Evolutionary conservation across 352 stramenopile genomes (phyloP), one percentile per base, ranked within the genome.

Genomic region (Thraustochytrium striatum): DNA sequence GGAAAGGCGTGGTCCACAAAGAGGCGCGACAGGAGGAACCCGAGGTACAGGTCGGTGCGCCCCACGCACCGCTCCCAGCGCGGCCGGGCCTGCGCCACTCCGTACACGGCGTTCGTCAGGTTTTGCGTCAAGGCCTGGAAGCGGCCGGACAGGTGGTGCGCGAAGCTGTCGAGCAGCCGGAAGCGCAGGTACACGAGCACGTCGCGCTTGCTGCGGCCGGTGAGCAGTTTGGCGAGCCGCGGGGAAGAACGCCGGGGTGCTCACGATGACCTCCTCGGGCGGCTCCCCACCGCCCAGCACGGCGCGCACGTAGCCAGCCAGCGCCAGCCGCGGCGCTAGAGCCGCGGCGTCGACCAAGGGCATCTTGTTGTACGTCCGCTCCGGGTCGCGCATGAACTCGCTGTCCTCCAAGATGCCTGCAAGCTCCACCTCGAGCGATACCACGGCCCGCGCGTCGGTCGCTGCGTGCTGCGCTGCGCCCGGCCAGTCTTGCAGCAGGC

Each of bases 161-260:
- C 43, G 36, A 36, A 75, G 32, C 28, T 19, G 65, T 43, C 43
- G 3, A 61, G 9, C 2, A 75, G 1, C n/a, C 65, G 44, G 61
- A 75, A 75, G 65, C 35, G 36, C 0, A 75, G 50, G 65, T 75
- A 75, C 41, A 61, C 65, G 25, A 30, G 43, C 43, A 75, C 65
- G 21, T 39, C 68, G 43, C 11, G 30, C 11, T 3, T 9, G 19
- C 11, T 5, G 8, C 30, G 43, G 32, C 5, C 3, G 25, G 39
- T 11, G 19, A 75, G 32, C 0, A 75, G 44, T 8, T 3, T 25
- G 21, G 43, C 19, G 5, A 75, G 43, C 0, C 30, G 25, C 36
- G 13, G 0, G 41, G 61, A 50, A 43, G 21, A 75, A 16, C 21
- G 9, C 0, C 50, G 85, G 59, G 3, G 59, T 21, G 30, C 41